A percentile compares a stretch with the other conserved stretches of the same genome.
phyloP scores from a whole-genome alignment of 2,329 filamentous ascomycete species.

The Paraphoma chrysanthemicola region DNA sequence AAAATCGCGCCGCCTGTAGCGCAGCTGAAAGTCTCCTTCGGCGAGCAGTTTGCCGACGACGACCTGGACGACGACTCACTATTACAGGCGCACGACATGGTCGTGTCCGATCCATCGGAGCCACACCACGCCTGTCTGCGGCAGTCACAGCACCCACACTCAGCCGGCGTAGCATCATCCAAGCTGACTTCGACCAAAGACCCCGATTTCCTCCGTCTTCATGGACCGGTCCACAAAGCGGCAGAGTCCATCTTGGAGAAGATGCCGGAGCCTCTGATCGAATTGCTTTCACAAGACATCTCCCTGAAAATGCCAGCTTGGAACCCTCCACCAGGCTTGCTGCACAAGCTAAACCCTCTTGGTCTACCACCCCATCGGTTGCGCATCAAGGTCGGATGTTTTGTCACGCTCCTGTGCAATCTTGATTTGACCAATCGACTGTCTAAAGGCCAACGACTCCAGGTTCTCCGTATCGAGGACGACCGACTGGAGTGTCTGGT shows the following conservation, averaged over 20 bases:
- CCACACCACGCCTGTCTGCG: constrained; percentile 1
- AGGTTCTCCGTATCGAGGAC: constrained; percentile 33
- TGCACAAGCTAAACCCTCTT: constrained; percentile 42
- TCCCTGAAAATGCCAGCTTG: constrained; percentile 26
- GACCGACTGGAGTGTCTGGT: constrained; percentile 42
- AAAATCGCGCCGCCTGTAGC: constrained; percentile 23
- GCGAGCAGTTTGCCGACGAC: constrained; percentile 32
- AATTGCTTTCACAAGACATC: constrained; percentile 42
- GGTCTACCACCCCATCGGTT: constrained; percentile 44
- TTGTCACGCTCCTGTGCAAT: constrained; percentile 36
- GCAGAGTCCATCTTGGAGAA: constrained; percentile 32
- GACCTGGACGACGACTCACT: constrained; percentile 44
- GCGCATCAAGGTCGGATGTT: constrained; percentile 42
- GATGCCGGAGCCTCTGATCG: constrained; percentile 36
- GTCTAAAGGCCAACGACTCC: constrained; percentile 43
- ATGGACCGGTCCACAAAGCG: constrained; percentile 38
- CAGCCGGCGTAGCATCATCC: background rate
- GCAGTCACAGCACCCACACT: too few species aligned
- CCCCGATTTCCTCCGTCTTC: constrained; percentile 30
- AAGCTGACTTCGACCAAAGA: constrained; percentile 14
- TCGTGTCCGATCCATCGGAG: constrained; percentile 35
- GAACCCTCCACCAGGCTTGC: constrained; percentile 32
- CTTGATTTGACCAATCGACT: constrained; percentile 37
- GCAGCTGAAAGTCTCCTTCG: constrained; percentile 1
- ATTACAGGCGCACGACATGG: constrained; percentile 34